A percentile compares a stretch with the other conserved stretches of the same genome.
Conservation (phyloP, 305 asterid species). For the Fraxinus dipetala region DNA sequence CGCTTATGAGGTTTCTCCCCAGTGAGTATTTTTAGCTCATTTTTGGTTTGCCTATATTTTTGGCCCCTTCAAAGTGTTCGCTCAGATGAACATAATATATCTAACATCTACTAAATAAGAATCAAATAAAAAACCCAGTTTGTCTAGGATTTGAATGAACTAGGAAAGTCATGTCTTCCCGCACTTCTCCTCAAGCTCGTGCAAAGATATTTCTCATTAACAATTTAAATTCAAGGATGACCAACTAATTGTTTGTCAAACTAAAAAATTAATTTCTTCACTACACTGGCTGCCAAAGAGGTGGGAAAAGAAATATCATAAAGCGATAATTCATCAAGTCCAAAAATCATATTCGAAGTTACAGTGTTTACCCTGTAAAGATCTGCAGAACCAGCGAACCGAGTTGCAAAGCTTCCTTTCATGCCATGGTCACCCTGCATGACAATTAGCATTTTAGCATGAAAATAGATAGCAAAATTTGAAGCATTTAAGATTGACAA, state of each 20-base stretch:
- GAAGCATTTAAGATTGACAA: not conserved
- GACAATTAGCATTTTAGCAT: not conserved
- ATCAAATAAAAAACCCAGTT: not conserved
- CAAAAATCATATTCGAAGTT: not conserved
- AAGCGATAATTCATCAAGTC: not conserved
- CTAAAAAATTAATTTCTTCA: not conserved
- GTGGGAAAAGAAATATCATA: not conserved
- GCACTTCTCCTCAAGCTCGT: not conserved
- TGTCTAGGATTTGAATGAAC: not conserved
- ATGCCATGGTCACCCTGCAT: conserved; percentile 77
- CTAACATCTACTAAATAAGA: not conserved
- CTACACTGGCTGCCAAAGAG: not conserved
- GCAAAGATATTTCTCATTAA: not conserved
- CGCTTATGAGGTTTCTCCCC: not conserved
- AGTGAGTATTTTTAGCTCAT: not conserved
- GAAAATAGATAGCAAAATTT: not conserved
- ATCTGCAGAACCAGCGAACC: conserved; percentile 89
- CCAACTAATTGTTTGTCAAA: not conserved
- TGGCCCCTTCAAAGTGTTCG: not conserved
- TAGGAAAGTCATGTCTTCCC: not conserved
- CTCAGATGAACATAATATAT: too few relatives aligned
- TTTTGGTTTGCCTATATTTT: not conserved
- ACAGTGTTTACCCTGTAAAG: conserved; percentile 60
- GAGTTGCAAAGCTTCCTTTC: conserved; percentile 87
- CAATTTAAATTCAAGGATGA: not conserved